Base-by-base conservation (phyloP, 148 eudicot genomes). In the Limonium bicolor region DNA sequence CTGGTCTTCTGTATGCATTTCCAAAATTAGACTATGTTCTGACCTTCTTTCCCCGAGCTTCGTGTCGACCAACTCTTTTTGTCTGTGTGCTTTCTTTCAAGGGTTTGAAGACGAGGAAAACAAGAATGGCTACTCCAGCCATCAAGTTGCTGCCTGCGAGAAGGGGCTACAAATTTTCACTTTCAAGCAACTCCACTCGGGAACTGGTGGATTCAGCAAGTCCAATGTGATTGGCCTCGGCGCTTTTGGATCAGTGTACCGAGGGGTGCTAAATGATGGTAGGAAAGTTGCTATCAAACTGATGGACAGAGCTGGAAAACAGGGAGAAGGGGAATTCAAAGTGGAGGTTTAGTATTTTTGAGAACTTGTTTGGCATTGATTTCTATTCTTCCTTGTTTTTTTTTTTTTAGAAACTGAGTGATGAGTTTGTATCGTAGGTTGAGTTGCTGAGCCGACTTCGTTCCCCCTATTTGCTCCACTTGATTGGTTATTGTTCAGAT, bases 221-320 rank as follows among this genome's bases (percentile, higher is more conserved):
- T 77, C 93, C 11, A 88, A 88, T 65, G 58, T 88, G 34, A 80
- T 88, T 50, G 97, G 95, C 26, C 94, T 75, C 46, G 97, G 97
- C 46, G 95, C 87, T 15, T 88, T 88, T 46, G 95, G 97, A 21
- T 70, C 64, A 9, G 95, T 84, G 5, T 88, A 70, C 34, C 63
- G 97, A 35, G 97, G 94, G 50, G 84, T 84, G 35, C 94, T 84
- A 41, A 75, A 51, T 54, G 77, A 74, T 68, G 97, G 81, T 35
- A 68, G 81, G 57, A 88, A 88, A 53, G 92, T 73, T 46, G 97
- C 97, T 27, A 66, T 88, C 45, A 88, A 88, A 55, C 27, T 83
- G 70, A 83, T 88, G 97, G 92, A 88, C 63, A 74, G 26, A 46
- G 82, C 69, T 53, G 97, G 97, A 53, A 77, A 77, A 72, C 97